Evolutionary conservation across 176 grass and related monocot genomes (phyloP).

Genomic region (Elaeis guineensis): DNA sequence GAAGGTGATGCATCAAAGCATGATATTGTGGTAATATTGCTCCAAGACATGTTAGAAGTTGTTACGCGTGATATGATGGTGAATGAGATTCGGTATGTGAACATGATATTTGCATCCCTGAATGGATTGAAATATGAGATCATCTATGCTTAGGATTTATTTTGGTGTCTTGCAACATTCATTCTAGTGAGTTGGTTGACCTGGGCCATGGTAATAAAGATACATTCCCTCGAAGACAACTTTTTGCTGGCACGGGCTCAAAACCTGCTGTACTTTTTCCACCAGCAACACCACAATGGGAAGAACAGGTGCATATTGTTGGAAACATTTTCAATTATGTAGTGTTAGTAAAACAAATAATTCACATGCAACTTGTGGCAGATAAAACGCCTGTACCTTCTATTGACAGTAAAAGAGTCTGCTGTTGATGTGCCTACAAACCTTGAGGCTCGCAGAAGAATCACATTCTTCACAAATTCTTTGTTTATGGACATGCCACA

Average conservation of each 20-base stretch:
- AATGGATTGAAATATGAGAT: background rate
- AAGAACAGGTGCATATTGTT: conserved; percentile 57
- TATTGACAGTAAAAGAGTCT: conserved; percentile 96
- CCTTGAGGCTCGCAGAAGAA: conserved; percentile 89
- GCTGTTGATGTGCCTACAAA: conserved; percentile 90
- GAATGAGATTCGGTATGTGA: conserved; percentile 68
- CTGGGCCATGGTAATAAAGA: conserved; percentile 84
- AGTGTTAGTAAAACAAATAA: background rate
- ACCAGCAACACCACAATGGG: conserved; percentile 74
- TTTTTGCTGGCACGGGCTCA: conserved; percentile 82
- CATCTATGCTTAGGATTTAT: too few relatives aligned
- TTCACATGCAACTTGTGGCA: conserved; percentile 36
- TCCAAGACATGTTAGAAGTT: conserved; percentile 98
- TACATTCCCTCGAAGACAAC: conserved; percentile 79
- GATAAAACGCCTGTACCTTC: conserved; percentile 79
- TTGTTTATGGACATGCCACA: conserved; percentile 98
- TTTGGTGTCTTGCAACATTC: background rate
- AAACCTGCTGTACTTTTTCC: conserved; percentile 82
- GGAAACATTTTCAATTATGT: background rate
- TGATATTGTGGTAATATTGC: conserved; percentile 65
- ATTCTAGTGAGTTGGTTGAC: conserved; percentile 73
- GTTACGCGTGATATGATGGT: conserved; percentile 98
- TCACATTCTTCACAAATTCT: conserved; percentile 96
- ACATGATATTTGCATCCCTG: background rate
- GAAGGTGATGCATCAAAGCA: conserved; percentile 66